Percentiles rank a stretch among this genome's conserved stretches.
Conservation (phyloP, 179 eudicot genomes). For the Drosera spatulata region DNA sequence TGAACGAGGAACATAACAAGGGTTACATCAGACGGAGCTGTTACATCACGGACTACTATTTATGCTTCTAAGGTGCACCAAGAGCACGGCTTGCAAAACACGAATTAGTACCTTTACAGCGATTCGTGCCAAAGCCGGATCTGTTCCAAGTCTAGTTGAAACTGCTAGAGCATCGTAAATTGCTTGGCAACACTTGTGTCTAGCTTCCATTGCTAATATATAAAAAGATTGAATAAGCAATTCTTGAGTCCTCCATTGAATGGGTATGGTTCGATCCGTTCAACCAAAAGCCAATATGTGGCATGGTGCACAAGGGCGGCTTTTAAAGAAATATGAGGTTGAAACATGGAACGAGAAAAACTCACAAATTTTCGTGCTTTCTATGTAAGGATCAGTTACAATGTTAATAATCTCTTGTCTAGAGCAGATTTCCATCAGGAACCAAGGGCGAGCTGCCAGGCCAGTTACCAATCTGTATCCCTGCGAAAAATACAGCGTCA, state of each 20-base stretch:
- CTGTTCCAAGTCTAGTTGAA: constrained; percentile 42
- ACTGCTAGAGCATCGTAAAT: constrained; percentile 39
- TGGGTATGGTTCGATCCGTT: too few relatives aligned
- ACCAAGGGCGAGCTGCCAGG: constrained; percentile 74
- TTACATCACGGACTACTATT: background rate
- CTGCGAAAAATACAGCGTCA: constrained; percentile 21
- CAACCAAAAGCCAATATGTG: too few relatives aligned
- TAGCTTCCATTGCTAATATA: constrained; percentile 46
- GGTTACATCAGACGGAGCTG: too few relatives aligned
- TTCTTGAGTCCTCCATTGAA: too few relatives aligned
- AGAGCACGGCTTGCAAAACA: too few relatives aligned
- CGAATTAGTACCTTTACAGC: constrained; percentile 41
- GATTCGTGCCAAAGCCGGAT: constrained; percentile 46
- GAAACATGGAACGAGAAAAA: constrained; percentile 1
- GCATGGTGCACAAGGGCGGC: background rate
- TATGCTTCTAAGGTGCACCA: too few relatives aligned
- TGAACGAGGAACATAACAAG: background rate
- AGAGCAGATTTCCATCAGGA: constrained; percentile 77
- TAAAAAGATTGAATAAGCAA: too few relatives aligned
- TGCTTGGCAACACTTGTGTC: constrained; percentile 66
- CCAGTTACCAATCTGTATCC: constrained; percentile 70
- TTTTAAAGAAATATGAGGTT: constrained; percentile 1
- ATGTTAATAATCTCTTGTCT: constrained; percentile 65
- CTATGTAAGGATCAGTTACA: constrained; percentile 50
- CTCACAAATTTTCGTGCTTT: constrained; percentile 69